Percentiles rank a stretch among this genome's conserved stretches.
Conservation (phyloP, 1,139 yeast species). For the Blastobotrys capitulatus region DNA sequence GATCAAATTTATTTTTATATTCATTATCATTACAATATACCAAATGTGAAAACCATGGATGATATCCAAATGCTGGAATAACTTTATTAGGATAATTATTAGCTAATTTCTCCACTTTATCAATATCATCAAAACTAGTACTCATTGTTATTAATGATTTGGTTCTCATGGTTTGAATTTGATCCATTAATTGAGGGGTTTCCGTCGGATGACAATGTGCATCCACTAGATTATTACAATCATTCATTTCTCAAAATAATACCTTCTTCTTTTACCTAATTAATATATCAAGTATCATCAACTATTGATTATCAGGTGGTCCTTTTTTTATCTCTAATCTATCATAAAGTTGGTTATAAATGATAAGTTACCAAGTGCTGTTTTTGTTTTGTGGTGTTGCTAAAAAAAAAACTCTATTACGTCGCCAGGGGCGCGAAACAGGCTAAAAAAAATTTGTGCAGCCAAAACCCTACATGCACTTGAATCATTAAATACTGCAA, state of each 20-base stretch:
- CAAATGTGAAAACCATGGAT: constrained; percentile 84
- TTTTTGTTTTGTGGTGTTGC: neutral
- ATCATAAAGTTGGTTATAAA: too few relatives aligned
- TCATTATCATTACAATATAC: constrained; percentile 36
- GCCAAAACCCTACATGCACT: too few relatives aligned
- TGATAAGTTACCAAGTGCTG: too few relatives aligned
- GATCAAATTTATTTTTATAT: constrained; percentile 29
- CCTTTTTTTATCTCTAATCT: too few relatives aligned
- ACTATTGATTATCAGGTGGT: too few relatives aligned
- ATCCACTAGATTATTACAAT: constrained; percentile 35
- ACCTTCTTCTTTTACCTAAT: too few relatives aligned
- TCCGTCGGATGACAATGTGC: constrained; percentile 59
- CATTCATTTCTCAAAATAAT: too few relatives aligned
- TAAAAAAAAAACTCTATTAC: neutral
- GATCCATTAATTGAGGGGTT: constrained; percentile 21
- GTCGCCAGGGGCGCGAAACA: neutral
- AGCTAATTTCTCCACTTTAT: constrained; percentile 30
- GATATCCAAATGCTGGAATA: constrained; percentile 71
- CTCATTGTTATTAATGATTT: constrained; percentile 34
- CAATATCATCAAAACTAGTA: constrained; percentile 35
- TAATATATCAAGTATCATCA: too few relatives aligned
- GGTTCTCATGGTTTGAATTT: constrained; percentile 20
- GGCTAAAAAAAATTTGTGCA: too few relatives aligned
- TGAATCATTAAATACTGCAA: neutral
- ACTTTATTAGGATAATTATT: constrained; percentile 33